These are phyloP conservation scores for Cryptomeria japonica DNA, from an alignment of 75 land plant genomes.

Conservation along the genomic window DNA sequence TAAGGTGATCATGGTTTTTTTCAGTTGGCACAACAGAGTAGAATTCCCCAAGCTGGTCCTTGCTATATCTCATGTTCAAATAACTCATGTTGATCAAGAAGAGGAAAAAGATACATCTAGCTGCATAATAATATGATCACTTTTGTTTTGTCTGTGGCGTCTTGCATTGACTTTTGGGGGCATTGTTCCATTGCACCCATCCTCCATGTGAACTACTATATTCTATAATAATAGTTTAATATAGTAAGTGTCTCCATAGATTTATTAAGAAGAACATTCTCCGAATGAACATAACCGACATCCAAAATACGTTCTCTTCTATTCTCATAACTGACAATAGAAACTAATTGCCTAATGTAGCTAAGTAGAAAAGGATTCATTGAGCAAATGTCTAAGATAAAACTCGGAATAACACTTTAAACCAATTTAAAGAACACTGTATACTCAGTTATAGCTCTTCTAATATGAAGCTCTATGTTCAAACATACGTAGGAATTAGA, in stretches of 20 bases:
- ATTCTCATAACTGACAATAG: not conserved
- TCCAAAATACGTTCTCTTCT: not conserved
- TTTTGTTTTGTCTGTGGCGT: no score
- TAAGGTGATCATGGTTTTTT: no score
- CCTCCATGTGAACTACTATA: no score
- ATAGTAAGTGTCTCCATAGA: not conserved
- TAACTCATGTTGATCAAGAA: no score
- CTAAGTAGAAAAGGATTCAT: not conserved
- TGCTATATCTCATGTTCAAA: no score
- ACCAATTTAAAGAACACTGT: not conserved
- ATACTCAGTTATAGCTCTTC: not conserved
- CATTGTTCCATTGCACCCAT: no score
- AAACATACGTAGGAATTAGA: not conserved
- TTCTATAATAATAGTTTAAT: no score
- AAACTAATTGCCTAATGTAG: not conserved
- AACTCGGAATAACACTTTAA: not conserved
- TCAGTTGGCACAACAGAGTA: no score
- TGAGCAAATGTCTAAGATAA: not conserved
- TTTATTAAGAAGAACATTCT: not conserved
- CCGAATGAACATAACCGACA: not conserved
- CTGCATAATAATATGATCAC: no score
- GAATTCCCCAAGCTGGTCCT: no score
- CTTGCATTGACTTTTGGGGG: no score
- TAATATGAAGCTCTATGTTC: not conserved
- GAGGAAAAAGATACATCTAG: no score